These are phyloP conservation scores for Arctium lappa DNA, from an alignment of 129 eudicot species.

Conservation along the genomic window DNA sequence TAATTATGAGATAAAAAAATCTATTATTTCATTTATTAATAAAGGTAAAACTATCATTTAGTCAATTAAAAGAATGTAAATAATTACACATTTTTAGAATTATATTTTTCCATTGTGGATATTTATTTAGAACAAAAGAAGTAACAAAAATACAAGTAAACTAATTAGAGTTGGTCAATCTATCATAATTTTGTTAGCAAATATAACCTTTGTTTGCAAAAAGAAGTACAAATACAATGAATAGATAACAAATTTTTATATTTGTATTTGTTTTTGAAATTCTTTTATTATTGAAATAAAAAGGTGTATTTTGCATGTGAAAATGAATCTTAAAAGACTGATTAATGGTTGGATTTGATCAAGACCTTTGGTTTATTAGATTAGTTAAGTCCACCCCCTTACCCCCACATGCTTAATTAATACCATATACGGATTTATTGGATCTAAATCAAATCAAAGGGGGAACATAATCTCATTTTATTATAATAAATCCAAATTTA, in stretches of 20 bases:
- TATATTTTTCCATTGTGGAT: too few relatives aligned
- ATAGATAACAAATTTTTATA: not conserved
- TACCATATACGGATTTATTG: slow-evolving; percentile 21
- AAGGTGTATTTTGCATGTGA: slow-evolving; percentile 19
- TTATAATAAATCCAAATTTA: not conserved
- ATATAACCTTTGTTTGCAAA: not conserved
- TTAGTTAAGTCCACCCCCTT: slow-evolving; percentile 9
- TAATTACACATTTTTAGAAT: too few relatives aligned
- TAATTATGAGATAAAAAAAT: too few relatives aligned
- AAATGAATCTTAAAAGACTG: slow-evolving; percentile 19
- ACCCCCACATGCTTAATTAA: slow-evolving; percentile 49
- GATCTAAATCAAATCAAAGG: slow-evolving; percentile 37
- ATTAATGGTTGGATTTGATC: slow-evolving; percentile 2
- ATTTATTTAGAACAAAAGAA: too few relatives aligned
- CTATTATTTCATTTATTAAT: too few relatives aligned
- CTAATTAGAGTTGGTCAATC: not conserved
- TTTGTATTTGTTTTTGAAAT: not conserved
- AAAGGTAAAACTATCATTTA: too few relatives aligned
- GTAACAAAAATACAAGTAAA: not conserved
- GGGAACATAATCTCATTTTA: slow-evolving; percentile 27
- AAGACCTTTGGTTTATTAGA: slow-evolving; percentile 9
- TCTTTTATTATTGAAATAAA: not conserved
- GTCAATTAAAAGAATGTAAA: too few relatives aligned
- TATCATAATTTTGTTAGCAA: not conserved
- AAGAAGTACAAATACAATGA: not conserved